phyloP scores from a whole-genome alignment of 768 basidiomycete genomes.

The Mrakia gelida region DNA sequence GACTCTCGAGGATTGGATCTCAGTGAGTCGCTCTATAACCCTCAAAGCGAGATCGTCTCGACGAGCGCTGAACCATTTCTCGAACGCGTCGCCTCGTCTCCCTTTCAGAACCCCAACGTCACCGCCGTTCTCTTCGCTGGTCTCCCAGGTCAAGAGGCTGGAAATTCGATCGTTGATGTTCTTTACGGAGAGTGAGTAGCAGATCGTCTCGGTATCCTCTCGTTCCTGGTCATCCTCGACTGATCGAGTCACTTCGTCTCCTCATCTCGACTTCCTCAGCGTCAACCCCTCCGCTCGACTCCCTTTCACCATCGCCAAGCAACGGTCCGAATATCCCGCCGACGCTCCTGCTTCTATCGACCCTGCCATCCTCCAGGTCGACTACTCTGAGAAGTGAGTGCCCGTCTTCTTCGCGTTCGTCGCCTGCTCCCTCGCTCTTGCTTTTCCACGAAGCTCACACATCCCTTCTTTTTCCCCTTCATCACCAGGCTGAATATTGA shows the following conservation, averaged over 20 bases:
- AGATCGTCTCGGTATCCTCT: no score
- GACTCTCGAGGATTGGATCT: slow-evolving; percentile 57
- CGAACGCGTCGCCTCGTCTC: no score
- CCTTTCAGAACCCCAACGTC: slow-evolving; percentile 58
- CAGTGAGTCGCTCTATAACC: no score
- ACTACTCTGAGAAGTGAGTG: slow-evolving; percentile 42
- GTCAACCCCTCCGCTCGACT: slow-evolving; percentile 50
- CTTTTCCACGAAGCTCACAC: not conserved
- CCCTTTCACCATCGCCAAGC: slow-evolving; percentile 72
- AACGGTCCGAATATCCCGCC: slow-evolving; percentile 56
- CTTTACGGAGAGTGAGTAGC: slow-evolving; percentile 55
- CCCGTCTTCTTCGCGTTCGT: not conserved
- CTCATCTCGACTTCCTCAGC: no score
- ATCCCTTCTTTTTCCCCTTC: not conserved
- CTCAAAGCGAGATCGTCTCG: no score
- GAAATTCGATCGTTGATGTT: slow-evolving; percentile 67
- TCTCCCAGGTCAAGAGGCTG: slow-evolving; percentile 57
- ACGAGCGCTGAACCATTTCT: no score
- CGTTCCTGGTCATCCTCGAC: no score
- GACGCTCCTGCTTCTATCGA: slow-evolving; percentile 39
- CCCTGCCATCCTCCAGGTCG: slow-evolving; percentile 6
- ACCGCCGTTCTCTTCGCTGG: slow-evolving; percentile 43
- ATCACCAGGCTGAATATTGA: slow-evolving; percentile 58
- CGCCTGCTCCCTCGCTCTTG: no score
- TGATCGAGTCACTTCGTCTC: no score